These are phyloP conservation scores for Lentinula sp. DNA, from an alignment of 768 basidiomycete species.

Conservation along the genomic window DNA sequence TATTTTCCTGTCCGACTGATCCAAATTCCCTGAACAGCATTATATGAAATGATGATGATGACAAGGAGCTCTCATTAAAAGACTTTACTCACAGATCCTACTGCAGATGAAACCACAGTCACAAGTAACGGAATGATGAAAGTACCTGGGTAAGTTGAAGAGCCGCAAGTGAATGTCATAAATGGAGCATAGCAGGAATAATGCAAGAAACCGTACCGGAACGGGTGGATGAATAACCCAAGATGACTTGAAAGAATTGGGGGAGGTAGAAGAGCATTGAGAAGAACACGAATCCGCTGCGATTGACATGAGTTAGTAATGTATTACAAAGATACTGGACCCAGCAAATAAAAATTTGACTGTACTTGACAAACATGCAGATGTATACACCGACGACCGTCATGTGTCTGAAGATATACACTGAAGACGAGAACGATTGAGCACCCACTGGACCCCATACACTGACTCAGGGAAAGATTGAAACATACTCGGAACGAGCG, in stretches of 20 bases:
- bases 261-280: conserved; percentile 69
- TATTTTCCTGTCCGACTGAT: conserved; percentile 67
- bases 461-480: no score
- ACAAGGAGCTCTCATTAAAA: background rate
- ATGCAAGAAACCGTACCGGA: conserved; percentile 17
- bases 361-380: conserved; percentile 63
- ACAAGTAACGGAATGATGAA: conserved; percentile 67
- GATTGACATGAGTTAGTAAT: background rate
- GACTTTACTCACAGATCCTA: conserved; percentile 36
- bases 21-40: conserved; percentile 41
- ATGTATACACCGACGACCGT: conserved; percentile 68
- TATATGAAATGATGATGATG: no score
- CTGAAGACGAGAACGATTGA: conserved; percentile 22
- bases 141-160: conserved; percentile 25
- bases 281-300: conserved; percentile 55
- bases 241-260: conserved; percentile 68
- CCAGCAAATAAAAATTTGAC: background rate
- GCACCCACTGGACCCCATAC: no score
- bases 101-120: conserved; percentile 54
- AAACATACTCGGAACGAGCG: conserved; percentile 63
- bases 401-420: conserved; percentile 64
- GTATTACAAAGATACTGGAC: background rate
- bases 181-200: no score
- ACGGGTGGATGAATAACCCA: conserved; percentile 58
- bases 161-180: background rate